Base-by-base conservation (phyloP, 75 land plant genomes). In the Isoetes taiwanensis region DNA sequence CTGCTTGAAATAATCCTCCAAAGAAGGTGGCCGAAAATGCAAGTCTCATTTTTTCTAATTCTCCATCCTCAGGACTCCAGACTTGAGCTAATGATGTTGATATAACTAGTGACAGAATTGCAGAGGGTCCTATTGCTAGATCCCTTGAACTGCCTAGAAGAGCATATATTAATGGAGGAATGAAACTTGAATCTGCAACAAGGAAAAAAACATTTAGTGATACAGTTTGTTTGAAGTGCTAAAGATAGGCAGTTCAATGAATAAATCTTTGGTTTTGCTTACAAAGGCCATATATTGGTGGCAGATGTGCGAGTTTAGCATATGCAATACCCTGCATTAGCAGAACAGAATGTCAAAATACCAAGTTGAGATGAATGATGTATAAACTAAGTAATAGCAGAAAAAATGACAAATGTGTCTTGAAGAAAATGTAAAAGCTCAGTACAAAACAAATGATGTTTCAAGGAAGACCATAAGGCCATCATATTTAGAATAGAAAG, bases 241-340 rank as follows among this genome's bases (percentile, higher is more conserved):
- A n/a, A n/a, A n/a, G n/a, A 46, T 16, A 46, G 50, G 12, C 50
- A 19, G 16, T 46, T 19, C 16, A 46, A 3, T n/a, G 50, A 23
- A 8, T 16, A 23, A 6, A 46, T 19, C 8, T 46, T 46, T 46
- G 50, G 50, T 46, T 46, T 46, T 46, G 50, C 78, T 65, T 52
- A 75, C 78, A 75, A 10, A 75, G 70, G 24, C 78, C 78, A 30
- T 56, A 43, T 37, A 75, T 46, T 2, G 78, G 78, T 19, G 78
- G 78, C 8, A 69, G 57, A n/a, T 66, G 59, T 19, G 77, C 72
- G 33, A 76, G 57, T 62, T 71, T 71, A 27, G 78, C 76, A 40
- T 76, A 72, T 32, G 76, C 77, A 26, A 76, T 64, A 16, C 69
- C 77, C 63, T 83, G 70, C 50, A 46, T 46, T 19, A 19, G 50